Base-by-base conservation (phyloP, 2,329 filamentous ascomycete genomes). In the Monilinia vaccinii-corymbosi region DNA sequence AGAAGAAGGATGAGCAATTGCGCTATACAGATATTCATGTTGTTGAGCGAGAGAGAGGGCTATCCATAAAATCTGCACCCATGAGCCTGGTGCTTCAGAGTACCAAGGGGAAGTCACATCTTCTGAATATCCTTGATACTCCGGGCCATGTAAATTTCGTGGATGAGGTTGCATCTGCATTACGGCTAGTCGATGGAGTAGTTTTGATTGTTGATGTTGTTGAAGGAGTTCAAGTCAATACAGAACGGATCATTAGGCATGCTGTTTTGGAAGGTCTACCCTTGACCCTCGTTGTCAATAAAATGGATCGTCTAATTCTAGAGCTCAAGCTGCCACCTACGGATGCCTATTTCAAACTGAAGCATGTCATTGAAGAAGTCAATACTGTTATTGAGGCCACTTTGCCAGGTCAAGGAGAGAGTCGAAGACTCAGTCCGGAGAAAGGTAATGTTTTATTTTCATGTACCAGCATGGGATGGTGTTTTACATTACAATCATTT, bases 381-480 rank as follows among this genome's bases (percentile, higher is more conserved):
- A 99, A 99, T 75, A 96, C 91, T 1, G 79, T 94, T 67, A 97
- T 99, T 69, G 90, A 96, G 71, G 91, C 89, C 71, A 88, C 89
- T 3, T 79, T 91, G 32, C 93, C 94, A 4, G 87, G 90, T 2
- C 83, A 84, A 67, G 91, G 92, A 32, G 89, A 90, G 69, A 84
- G 82, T 63, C 85, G 84, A 74, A 84, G 94, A 65, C 75, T 99
- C 64, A 97, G 93, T 67, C 94, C 94, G 0, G 94, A 99, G 72
- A 96, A 92, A 76, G 94, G 94, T 63, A 99, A 99, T 71, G 94
- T 99, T n/a, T 86, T 95, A 11, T 99, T 99, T 71, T 89, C 93
- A 0, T 96, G 91, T 73, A 90, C 89, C 53, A 88, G 85, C 62
- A 93, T 97, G 87, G 88, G 89, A 60, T 99, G 94, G 94, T 96